These are phyloP conservation scores for Perkinsus marinus DNA, from an alignment of 169 alveolate genomes.

Conservation along the genomic window DNA sequence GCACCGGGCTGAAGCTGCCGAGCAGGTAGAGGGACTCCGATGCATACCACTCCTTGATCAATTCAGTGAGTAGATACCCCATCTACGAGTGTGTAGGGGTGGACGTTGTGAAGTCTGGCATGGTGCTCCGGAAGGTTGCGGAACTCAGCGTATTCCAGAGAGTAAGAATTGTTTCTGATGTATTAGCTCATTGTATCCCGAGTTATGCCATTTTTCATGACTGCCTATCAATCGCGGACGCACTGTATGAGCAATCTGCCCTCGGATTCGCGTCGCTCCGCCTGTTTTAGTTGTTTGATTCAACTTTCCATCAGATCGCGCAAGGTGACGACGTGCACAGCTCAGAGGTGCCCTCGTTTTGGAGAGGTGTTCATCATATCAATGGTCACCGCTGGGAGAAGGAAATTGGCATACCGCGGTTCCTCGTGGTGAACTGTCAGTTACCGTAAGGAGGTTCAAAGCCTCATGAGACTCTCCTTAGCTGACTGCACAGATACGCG, in stretches of 20 bases:
- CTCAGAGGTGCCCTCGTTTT: neutral
- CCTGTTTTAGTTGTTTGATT: no score
- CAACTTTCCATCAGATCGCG: no score
- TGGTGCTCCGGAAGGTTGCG: neutral
- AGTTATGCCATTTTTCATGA: no score
- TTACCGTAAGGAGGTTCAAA: neutral
- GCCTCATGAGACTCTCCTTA: neutral
- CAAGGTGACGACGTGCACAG: neutral
- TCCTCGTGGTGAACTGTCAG: neutral
- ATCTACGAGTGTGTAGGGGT: neutral
- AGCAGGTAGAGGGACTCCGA: neutral
- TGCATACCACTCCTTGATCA: neutral
- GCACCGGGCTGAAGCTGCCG: neutral
- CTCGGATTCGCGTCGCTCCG: no score
- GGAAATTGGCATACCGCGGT: neutral
- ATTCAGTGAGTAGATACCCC: neutral
- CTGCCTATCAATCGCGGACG: no score
- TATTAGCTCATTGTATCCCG: no score
- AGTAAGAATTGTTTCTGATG: neutral
- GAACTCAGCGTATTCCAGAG: neutral
- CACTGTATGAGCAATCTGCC: no score
- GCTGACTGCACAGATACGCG: neutral
- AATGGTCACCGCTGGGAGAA: neutral
- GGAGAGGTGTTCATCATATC: neutral
- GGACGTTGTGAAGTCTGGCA: neutral